These are phyloP conservation scores for Xylariaceae sp. DNA, from an alignment of 2,329 filamentous ascomycete genomes.

Conservation along the genomic window DNA sequence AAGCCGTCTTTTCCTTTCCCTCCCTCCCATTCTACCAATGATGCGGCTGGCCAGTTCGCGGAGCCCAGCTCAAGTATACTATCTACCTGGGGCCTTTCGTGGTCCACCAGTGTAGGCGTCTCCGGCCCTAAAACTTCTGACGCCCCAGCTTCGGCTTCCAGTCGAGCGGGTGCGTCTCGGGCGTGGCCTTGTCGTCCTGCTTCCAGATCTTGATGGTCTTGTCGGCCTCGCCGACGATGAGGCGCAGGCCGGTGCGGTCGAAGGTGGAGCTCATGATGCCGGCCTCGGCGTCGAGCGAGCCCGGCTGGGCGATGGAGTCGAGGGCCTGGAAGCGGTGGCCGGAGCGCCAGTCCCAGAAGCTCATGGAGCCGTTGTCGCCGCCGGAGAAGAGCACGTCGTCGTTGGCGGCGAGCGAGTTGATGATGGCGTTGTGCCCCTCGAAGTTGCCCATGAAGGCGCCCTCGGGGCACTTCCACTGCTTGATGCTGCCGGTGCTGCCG, in stretches of 20 bases:
- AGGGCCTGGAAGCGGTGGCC: slow-evolving; percentile 85
- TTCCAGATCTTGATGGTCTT: slow-evolving; percentile 99
- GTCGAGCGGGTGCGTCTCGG: slow-evolving; percentile 82
- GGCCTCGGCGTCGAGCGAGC: slow-evolving; percentile 86
- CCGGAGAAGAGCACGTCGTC: slow-evolving; percentile 92
- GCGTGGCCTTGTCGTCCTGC: slow-evolving; percentile 82
- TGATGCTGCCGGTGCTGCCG: slow-evolving; percentile 87
- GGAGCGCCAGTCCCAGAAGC: slow-evolving; percentile 99
- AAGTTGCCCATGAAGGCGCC: slow-evolving; percentile 99
- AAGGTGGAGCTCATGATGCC: slow-evolving; percentile 94
- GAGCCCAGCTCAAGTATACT: too few relatives aligned
- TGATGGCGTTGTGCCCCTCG: slow-evolving; percentile 90
- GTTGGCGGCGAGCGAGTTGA: slow-evolving; percentile 90
- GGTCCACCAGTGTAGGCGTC: not conserved
- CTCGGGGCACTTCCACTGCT: slow-evolving; percentile 98
- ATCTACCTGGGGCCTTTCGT: not conserved
- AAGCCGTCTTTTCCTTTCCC: not conserved
- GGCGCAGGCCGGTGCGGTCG: slow-evolving; percentile 76
- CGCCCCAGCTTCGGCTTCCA: slow-evolving; percentile 80
- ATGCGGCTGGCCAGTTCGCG: too few relatives aligned
- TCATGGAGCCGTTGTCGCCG: slow-evolving; percentile 91
- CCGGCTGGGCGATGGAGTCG: slow-evolving; percentile 89
- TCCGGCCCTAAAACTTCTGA: slow-evolving; percentile 65
- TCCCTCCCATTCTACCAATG: too few relatives aligned
- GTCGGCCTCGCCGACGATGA: slow-evolving; percentile 93